Evolutionary conservation across 768 basidiomycete species (phyloP).

Genomic region (Crepidotus variabilis): DNA sequence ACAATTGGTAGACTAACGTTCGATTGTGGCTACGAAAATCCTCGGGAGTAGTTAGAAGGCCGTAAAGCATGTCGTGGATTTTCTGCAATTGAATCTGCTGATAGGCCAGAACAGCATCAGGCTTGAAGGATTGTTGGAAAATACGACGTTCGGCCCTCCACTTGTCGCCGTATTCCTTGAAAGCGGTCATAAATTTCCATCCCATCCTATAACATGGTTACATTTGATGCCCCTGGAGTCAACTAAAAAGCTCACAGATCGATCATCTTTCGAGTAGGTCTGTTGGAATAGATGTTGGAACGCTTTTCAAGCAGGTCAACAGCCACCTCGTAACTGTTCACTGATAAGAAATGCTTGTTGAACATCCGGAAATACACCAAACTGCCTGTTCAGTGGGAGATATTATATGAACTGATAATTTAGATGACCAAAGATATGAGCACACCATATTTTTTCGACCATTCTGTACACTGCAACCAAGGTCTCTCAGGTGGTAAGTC

Average conservation of each 20-base stretch:
- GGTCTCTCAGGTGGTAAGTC: too few relatives aligned
- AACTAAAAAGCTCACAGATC: conserved; percentile 9
- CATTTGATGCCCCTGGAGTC: not conserved
- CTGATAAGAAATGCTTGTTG: conserved; percentile 21
- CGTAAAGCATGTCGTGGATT: conserved; percentile 25
- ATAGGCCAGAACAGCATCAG: conserved; percentile 24
- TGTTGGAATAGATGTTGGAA: conserved; percentile 42
- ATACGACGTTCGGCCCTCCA: conserved; percentile 36
- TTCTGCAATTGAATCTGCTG: conserved; percentile 26
- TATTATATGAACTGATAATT: not conserved
- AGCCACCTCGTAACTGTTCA: conserved; percentile 21
- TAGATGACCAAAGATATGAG: not conserved
- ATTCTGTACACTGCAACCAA: not conserved
- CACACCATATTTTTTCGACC: conserved; percentile 16
- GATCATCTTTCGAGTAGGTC: conserved; percentile 29
- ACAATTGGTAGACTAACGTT: conserved; percentile 9
- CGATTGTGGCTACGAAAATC: conserved; percentile 15
- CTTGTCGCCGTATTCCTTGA: conserved; percentile 29
- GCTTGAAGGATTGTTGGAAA: conserved; percentile 32
- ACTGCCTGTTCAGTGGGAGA: conserved; percentile 9
- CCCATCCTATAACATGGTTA: conserved; percentile 20
- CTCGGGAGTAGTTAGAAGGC: conserved; percentile 18
- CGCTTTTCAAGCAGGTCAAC: conserved; percentile 35
- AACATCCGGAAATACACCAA: conserved; percentile 15
- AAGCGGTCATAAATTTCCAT: conserved; percentile 33